Conservation (phyloP, 2,329 filamentous ascomycete genomes). For the Stemphylium lycopersici region DNA sequence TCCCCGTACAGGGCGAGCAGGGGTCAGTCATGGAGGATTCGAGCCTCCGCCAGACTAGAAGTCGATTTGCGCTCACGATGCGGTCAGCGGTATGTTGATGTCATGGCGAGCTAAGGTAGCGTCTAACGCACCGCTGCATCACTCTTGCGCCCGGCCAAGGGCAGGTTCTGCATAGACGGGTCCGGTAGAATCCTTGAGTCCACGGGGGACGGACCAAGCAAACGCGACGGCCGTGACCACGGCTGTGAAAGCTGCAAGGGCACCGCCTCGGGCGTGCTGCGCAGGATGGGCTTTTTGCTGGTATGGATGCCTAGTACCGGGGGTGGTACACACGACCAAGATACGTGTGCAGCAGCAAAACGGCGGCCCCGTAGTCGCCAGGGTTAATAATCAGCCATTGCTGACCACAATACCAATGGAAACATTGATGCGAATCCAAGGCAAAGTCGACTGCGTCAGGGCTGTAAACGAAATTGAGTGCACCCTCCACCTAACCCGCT, state of each 20-base stretch:
- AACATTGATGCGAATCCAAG: constrained; percentile 11
- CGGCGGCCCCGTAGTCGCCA: too few species aligned
- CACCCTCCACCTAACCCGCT: constrained; percentile 11
- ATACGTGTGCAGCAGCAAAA: too few species aligned
- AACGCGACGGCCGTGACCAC: not conserved
- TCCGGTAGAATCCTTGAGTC: constrained; percentile 5
- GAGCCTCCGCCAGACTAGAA: not conserved
- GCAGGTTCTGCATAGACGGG: constrained; percentile 8
- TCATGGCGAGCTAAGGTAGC: constrained; percentile 20
- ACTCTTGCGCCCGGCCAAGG: constrained; percentile 7
- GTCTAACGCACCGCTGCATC: constrained; percentile 25
- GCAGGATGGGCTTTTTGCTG: constrained; percentile 5
- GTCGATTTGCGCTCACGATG: constrained; percentile 7
- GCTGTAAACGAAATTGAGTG: constrained; percentile 28
- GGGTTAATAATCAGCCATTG: too few species aligned
- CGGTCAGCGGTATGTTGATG: constrained; percentile 28
- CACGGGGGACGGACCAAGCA: too few species aligned
- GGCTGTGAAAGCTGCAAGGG: constrained; percentile 8
- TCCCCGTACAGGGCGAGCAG: constrained; percentile 3
- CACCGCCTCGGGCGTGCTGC: constrained; percentile 6
- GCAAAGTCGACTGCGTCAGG: constrained; percentile 12
- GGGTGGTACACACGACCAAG: not conserved
- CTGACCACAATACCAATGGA: not conserved
- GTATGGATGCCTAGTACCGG: not conserved
- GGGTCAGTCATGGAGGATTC: not conserved